A percentile compares a stretch with the other conserved stretches of the same genome.
Evolutionary conservation across 164 flowering plant genomes (phyloP).

Genomic region (Houttuynia cordata): DNA sequence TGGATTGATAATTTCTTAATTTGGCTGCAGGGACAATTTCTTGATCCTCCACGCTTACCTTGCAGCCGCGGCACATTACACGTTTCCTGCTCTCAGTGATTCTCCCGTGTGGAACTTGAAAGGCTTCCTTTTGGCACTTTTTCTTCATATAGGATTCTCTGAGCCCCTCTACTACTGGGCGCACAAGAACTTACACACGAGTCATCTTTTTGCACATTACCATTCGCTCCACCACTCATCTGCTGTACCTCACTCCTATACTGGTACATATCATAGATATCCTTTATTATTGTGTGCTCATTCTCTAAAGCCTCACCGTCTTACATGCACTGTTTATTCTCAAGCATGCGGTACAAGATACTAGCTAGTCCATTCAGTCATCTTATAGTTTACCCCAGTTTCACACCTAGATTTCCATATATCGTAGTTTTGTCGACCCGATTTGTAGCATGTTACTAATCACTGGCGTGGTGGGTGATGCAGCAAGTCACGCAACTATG

Average conservation of each 20-base stretch:
- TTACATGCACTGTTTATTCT: too few species aligned
- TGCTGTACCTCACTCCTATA: constrained; percentile 40
- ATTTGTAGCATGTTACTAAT: too few species aligned
- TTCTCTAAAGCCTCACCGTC: too few species aligned
- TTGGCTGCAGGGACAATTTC: constrained; percentile 72
- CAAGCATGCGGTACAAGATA: too few species aligned
- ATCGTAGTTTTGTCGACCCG: too few species aligned
- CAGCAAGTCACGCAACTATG: constrained; percentile 67
- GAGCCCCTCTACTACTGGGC: constrained; percentile 70
- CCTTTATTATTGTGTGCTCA: too few species aligned
- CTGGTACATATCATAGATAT: constrained; percentile 32
- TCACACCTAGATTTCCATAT: too few species aligned
- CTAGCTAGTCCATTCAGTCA: too few species aligned
- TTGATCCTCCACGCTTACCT: constrained; percentile 55
- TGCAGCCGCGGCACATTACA: constrained; percentile 32
- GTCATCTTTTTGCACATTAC: constrained; percentile 35
- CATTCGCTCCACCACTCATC: constrained; percentile 79
- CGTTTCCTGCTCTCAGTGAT: constrained; percentile 25
- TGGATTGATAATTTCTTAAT: too few species aligned
- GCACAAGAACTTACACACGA: constrained; percentile 42
- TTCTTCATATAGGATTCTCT: constrained; percentile 51
- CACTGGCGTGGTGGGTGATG: too few species aligned
- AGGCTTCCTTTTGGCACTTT: constrained; percentile 32
- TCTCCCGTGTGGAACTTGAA: constrained; percentile 50
- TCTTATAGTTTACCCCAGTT: too few species aligned